phyloP scores from a whole-genome alignment of 2,329 filamentous ascomycete genomes.

The Nectriaceae sp. region DNA sequence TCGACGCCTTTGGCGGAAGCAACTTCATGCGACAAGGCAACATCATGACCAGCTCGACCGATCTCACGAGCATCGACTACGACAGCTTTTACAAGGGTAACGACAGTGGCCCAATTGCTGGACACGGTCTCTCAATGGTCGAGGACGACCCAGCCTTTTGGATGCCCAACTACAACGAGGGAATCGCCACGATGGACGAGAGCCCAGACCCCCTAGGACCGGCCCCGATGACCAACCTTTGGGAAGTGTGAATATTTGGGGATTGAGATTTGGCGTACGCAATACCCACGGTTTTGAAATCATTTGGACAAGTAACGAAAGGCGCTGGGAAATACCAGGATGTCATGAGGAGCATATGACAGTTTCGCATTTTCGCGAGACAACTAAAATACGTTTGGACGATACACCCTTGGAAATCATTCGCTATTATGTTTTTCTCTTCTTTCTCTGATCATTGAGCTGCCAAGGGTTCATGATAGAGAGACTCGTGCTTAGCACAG shows the following conservation, averaged over 20 bases:
- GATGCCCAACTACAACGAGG: slow-evolving; percentile 49
- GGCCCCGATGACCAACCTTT: slow-evolving; percentile 34
- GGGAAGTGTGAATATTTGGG: slow-evolving; percentile 36
- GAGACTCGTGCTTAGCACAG: not conserved
- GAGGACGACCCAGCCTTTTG: slow-evolving; percentile 55
- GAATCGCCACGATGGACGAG: slow-evolving; percentile 38
- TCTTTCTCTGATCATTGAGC: slow-evolving; percentile 3
- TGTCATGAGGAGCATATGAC: slow-evolving; percentile 20
- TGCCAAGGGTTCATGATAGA: not conserved
- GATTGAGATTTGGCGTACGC: slow-evolving; percentile 29
- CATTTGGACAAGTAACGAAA: slow-evolving; percentile 24
- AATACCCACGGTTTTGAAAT: slow-evolving; percentile 34
- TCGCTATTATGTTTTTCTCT: too few species aligned
- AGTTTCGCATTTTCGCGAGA: slow-evolving; percentile 23
- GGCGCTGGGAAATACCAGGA: slow-evolving; percentile 26
- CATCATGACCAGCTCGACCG: slow-evolving; percentile 43
- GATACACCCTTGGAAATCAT: slow-evolving; percentile 5
- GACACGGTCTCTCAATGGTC: slow-evolving; percentile 48
- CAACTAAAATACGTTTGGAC: slow-evolving; percentile 27
- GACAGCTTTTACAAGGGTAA: slow-evolving; percentile 57
- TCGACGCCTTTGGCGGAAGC: slow-evolving; percentile 48
- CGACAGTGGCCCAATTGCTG: slow-evolving; percentile 39
- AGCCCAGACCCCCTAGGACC: slow-evolving; percentile 36
- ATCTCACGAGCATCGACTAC: slow-evolving; percentile 54
- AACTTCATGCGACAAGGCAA: slow-evolving; percentile 49